A percentile compares a stretch with the other conserved stretches of the same genome.
Conservation (phyloP, 345 rosid genomes). For the Euphorbia pulcherrima region DNA sequence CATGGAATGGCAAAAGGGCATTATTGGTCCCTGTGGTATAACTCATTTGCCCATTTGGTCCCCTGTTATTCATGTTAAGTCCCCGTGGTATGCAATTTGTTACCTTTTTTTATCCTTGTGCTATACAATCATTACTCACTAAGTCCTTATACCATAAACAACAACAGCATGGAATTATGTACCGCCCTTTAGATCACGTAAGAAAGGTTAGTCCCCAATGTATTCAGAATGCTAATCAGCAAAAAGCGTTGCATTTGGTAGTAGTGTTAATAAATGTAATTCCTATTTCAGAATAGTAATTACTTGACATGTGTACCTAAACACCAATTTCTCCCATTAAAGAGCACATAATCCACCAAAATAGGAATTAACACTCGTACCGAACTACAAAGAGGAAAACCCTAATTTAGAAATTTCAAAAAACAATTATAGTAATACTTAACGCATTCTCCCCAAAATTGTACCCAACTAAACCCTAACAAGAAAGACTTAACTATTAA, state of each 20-base stretch:
- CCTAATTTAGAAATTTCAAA: constrained; percentile 8
- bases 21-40: too few relatives aligned
- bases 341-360: not conserved
- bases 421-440: not conserved
- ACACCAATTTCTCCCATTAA: not conserved
- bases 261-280: not conserved
- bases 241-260: not conserved
- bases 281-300: not conserved
- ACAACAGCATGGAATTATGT: too few relatives aligned
- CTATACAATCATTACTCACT: too few relatives aligned
- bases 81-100: too few relatives aligned
- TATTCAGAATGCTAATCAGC: not conserved
- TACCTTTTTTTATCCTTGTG: too few relatives aligned
- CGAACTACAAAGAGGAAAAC: not conserved
- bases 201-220: too few relatives aligned
- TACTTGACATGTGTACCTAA: not conserved
- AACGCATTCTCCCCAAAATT: constrained; percentile 14
- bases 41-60: too few relatives aligned
- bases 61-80: too few relatives aligned
- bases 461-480: not conserved
- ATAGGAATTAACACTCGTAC: not conserved
- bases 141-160: too few relatives aligned
- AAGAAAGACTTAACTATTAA: not conserved
- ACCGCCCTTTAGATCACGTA: too few relatives aligned
- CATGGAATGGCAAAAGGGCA: too few relatives aligned